Percentiles rank a stretch among this genome's conserved stretches.
These are phyloP conservation scores for Eucalyptus cloeziana DNA, from an alignment of 345 rosid species.

Conservation along the genomic window DNA sequence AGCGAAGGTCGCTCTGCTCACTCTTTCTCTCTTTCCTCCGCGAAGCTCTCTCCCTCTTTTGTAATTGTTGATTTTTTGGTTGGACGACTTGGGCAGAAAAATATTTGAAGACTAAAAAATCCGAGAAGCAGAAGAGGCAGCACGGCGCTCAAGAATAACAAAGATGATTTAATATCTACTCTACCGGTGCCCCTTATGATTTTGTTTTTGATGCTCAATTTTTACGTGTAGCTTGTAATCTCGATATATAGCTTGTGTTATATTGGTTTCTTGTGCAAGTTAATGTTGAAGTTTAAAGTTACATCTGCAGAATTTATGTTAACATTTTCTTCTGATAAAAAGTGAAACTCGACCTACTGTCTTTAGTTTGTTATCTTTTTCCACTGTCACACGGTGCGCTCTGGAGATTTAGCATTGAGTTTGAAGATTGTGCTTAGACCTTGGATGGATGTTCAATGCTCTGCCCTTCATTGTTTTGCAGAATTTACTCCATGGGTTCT, in stretches of 20 bases:
- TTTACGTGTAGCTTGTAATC: background rate
- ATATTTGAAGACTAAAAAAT: slow-evolving; percentile 63
- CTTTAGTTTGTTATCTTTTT: background rate
- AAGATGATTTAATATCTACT: slow-evolving; percentile 27
- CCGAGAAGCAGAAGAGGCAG: slow-evolving; percentile 84
- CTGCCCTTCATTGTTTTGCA: background rate
- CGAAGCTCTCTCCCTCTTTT: background rate
- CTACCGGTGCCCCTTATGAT: background rate
- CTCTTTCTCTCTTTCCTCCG: no score
- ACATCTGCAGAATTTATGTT: background rate
- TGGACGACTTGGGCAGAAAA: slow-evolving; percentile 32
- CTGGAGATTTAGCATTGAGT: background rate
- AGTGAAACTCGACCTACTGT: background rate
- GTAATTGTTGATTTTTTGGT: background rate
- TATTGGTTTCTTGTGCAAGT: background rate
- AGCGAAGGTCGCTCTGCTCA: no score
- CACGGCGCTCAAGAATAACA: slow-evolving; percentile 53
- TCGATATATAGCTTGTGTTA: background rate
- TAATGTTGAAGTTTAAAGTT: no score
- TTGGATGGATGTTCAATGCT: background rate
- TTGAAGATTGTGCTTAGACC: background rate
- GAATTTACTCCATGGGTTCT: background rate
- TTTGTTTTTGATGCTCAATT: background rate
- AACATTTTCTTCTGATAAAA: background rate
- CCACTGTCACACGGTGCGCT: background rate